Base-by-base conservation (phyloP, 129 eudicot species). In the Rutidosis leptorrhynchoides region DNA sequence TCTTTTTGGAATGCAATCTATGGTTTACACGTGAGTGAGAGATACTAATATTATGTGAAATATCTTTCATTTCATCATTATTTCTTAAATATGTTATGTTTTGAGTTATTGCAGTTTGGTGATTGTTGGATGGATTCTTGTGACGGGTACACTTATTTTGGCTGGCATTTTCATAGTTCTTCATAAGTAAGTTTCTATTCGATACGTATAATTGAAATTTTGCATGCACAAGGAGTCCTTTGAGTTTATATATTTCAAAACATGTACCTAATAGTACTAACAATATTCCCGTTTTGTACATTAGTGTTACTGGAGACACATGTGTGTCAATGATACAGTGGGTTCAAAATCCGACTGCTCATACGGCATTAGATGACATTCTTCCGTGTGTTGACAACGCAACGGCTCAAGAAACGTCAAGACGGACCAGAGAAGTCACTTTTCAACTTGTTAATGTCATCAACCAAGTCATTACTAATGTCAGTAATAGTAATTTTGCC, bases 371-470 rank as follows among this genome's bases (percentile, higher is more conserved):
- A 35, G 99, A 94, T 22, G 94, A 94, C 65, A 77, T 94, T 57
- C 84, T 94, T 69, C 99, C 99, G 46, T 94, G 99, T 52, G 95
- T 94, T 15, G 99, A 94, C 80, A 87, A 87, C 16, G 84, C 81
- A 33, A 89, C 99, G 0, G 95, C 99, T 49, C 93, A 74, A 71
- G 99, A 94, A 60, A 84, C 99, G 54, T 69, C 92, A 73, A 61
- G 49, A 22, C 66, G 79, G 45, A 89, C 74, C 86, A 94, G 85
- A 80, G 97, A 89, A 79, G 99, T 87, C 64, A 83, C 93, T 27
- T 84, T 94, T 51, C 97, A 94, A 52, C 82, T 94, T 21, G 93
- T 82, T 24, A 57, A 79, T 55, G 76, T 94, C 63, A 74, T 87
- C 37, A 94, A 94, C 77, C 80, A 77, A 46, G 95, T 94, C 79